Evolutionary conservation across 2,329 filamentous ascomycete genomes (phyloP), one percentile per base, ranked within the genome.

Genomic region (Xylaria sp.): DNA sequence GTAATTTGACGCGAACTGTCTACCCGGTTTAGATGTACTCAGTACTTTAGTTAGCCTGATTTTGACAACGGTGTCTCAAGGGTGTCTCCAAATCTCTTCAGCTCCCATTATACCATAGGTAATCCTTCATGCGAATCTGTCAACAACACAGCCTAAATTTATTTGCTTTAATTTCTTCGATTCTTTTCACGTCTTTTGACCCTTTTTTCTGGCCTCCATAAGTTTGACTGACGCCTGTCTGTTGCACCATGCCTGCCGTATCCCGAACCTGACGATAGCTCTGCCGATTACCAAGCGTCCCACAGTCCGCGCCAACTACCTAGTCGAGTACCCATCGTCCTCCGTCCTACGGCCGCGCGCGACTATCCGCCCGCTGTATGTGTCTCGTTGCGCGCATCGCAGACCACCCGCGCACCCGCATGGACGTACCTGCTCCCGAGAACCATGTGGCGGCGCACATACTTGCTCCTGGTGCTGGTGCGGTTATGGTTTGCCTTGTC

Each of bases 401-500:
- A 72, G 44, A 65, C 20, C 48, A 60, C 58, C 52, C 57, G 65
- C 52, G 46, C 48, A 59, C 44, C 34, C 34, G 48, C 48, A 63
- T 73, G 73, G 63, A 74, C 70, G 68, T 61, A 71, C 67, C 20
- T 57, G 50, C 46, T 39, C 23, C 56, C 62, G 62, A 69, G 55
- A 60, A 75, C 76, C 76, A 98, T 98, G 95, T 97, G 94, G 94
- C 90, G 94, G 85, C 91, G 94, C 81, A 89, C 91, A 72, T 97
- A 97, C 82, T 86, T 98, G 72, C 83, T 97, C 66, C 86, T 99
- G 76, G 86, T 97, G 77, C 85, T 96, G 74, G 89, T 97, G 77
- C 92, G 96, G 81, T 87, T 98, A 78, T 98, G 95, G 88, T 95
- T 98, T 80, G 95, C 96, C 69, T 84, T 98, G 73, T 94, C 92